Conservation (phyloP, 140 eudicot genomes). For the Bidens hawaiensis region DNA sequence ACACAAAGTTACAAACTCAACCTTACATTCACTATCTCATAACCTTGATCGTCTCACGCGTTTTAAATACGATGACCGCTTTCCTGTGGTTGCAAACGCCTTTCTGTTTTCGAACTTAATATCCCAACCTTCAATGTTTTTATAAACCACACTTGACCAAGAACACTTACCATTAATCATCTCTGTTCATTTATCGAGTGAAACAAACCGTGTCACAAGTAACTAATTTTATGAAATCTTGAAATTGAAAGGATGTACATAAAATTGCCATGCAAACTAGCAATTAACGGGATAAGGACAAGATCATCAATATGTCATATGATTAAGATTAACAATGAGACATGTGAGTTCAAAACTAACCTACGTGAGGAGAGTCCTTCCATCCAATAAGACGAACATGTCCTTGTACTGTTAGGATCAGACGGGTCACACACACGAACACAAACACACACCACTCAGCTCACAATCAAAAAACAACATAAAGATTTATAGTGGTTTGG, state of each 20-base stretch:
- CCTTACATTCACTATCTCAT: conserved; percentile 25
- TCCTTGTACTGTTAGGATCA: no score
- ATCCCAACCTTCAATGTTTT: conserved; percentile 93
- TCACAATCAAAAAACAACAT: no score
- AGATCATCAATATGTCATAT: no score
- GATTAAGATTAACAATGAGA: not conserved
- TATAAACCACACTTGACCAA: conserved; percentile 73
- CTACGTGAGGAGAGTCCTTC: conserved; percentile 57
- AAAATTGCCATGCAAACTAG: no score
- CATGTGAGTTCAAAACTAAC: conserved; percentile 41
- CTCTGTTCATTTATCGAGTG: not conserved
- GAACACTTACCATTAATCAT: conserved; percentile 38
- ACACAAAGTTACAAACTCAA: conserved; percentile 3
- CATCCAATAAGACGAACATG: conserved; percentile 63
- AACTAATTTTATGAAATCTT: not conserved
- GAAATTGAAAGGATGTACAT: not conserved
- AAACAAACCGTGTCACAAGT: not conserved
- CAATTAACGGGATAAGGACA: no score
- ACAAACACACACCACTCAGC: no score
- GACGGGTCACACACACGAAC: no score
- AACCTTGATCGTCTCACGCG: conserved; percentile 60
- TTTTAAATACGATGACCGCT: conserved; percentile 41
- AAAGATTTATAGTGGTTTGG: no score
- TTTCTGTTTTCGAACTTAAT: conserved; percentile 64
- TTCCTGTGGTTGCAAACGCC: conserved; percentile 55